Percentiles rank a stretch among this genome's conserved stretches.
These are phyloP conservation scores for Pseudopyricularia cyperi DNA, from an alignment of 2,329 filamentous ascomycete genomes.

Conservation along the genomic window DNA sequence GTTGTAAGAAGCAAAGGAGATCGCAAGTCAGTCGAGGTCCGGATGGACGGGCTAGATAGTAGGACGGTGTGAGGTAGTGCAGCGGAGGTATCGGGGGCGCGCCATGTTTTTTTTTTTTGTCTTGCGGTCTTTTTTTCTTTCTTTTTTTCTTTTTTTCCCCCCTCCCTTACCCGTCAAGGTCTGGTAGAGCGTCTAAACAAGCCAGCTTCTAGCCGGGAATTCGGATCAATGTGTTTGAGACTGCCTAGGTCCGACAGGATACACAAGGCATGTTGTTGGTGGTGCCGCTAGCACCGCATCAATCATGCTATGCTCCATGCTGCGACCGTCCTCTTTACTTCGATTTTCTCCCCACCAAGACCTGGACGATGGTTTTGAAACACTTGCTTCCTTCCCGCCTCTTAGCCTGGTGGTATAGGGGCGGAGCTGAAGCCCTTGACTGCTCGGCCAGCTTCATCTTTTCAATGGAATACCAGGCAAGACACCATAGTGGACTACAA, in stretches of 20 bases:
- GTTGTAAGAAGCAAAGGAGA: conserved; percentile 7
- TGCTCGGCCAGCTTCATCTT: no score
- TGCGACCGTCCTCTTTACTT: background rate
- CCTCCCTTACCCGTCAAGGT: background rate
- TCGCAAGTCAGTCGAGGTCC: background rate
- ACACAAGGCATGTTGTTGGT: background rate
- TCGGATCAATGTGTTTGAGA: background rate
- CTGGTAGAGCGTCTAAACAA: background rate
- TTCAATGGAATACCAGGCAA: no score
- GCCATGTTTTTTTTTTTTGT: no score
- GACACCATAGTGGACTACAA: no score
- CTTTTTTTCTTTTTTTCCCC: no score
- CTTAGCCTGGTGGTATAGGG: background rate
- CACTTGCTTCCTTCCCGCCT: background rate
- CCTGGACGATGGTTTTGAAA: background rate
- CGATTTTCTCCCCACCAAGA: background rate
- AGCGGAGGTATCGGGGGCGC: background rate
- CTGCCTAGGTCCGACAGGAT: background rate
- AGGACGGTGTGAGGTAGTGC: background rate
- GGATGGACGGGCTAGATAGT: background rate
- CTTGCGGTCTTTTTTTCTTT: no score
- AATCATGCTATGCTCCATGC: background rate
- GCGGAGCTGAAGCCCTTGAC: no score
- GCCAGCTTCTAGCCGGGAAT: background rate
- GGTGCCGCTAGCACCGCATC: background rate